Percentiles rank a stretch among this genome's conserved stretches.
Evolutionary conservation across 2,329 filamentous ascomycete genomes (phyloP).

Genomic region (Aspergillus sp.): DNA sequence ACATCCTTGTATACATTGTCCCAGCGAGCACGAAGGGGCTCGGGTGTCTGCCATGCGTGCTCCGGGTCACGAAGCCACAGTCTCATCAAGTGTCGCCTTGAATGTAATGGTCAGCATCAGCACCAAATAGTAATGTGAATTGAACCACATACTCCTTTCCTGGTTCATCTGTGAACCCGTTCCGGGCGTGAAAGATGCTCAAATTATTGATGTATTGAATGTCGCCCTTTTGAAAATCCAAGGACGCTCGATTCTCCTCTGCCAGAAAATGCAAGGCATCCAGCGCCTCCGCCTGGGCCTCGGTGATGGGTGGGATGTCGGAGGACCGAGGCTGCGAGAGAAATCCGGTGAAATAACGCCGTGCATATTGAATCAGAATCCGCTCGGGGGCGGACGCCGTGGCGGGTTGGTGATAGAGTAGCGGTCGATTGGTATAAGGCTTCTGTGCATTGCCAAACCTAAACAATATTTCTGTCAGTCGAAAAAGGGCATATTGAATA

Average conservation of each 20-base stretch:
- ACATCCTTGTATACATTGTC: neutral
- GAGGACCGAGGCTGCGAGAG: slow-evolving; percentile 37
- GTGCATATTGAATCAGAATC: slow-evolving; percentile 58
- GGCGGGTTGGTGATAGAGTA: slow-evolving; percentile 52
- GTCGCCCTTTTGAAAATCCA: slow-evolving; percentile 47
- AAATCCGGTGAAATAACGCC: slow-evolving; percentile 55
- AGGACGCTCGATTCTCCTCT: slow-evolving; percentile 37
- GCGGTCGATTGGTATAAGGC: slow-evolving; percentile 25
- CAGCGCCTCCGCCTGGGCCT: slow-evolving; percentile 51
- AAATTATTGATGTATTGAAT: slow-evolving; percentile 51
- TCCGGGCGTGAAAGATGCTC: slow-evolving; percentile 47
- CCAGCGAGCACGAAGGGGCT: neutral
- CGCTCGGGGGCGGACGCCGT: slow-evolving; percentile 48
- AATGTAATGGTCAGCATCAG: neutral
- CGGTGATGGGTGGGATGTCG: slow-evolving; percentile 37
- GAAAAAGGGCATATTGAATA: no score
- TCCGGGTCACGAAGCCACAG: slow-evolving; percentile 48
- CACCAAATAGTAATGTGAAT: neutral
- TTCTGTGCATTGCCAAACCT: neutral
- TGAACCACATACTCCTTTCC: slow-evolving; percentile 29
- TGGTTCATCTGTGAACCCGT: slow-evolving; percentile 40
- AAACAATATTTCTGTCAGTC: no score
- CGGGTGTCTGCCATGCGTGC: slow-evolving; percentile 42
- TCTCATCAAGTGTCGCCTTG: slow-evolving; percentile 41
- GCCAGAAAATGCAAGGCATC: slow-evolving; percentile 49